Evolutionary conservation across 306 rosid species (phyloP).

Genomic region (Medicago ruthenica): DNA sequence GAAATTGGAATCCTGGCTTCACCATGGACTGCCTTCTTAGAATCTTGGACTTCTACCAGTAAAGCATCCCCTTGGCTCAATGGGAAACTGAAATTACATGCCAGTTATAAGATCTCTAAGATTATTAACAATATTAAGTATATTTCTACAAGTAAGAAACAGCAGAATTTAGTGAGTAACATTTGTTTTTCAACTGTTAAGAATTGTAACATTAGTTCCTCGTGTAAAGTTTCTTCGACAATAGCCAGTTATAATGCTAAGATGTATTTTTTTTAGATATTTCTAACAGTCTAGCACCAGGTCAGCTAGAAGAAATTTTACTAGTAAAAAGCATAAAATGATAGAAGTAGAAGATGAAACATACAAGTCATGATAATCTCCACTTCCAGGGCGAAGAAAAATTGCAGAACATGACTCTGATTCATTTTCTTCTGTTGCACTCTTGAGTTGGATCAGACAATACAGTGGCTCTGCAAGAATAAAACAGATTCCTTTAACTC

Average conservation of each 20-base stretch:
- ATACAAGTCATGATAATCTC: slow-evolving; percentile 91
- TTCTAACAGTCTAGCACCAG: slow-evolving; percentile 32
- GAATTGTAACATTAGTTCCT: background rate
- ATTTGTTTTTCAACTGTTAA: slow-evolving; percentile 30
- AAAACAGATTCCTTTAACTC: slow-evolving; percentile 26
- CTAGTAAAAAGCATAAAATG: background rate
- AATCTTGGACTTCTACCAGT: slow-evolving; percentile 78
- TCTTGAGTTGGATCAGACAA: slow-evolving; percentile 80
- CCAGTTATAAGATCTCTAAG: slow-evolving; percentile 30
- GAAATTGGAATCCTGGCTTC: slow-evolving; percentile 78
- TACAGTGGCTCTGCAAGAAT: slow-evolving; percentile 74
- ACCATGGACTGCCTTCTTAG: slow-evolving; percentile 74
- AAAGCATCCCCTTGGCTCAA: slow-evolving; percentile 90
- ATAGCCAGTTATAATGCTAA: slow-evolving; percentile 27
- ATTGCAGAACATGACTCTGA: slow-evolving; percentile 64
- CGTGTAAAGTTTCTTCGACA: slow-evolving; percentile 4
- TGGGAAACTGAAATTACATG: slow-evolving; percentile 76
- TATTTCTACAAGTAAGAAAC: slow-evolving; percentile 35
- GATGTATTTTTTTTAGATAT: slow-evolving; percentile 18
- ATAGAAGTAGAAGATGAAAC: slow-evolving; percentile 42
- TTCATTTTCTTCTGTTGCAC: slow-evolving; percentile 73
- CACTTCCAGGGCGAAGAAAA: slow-evolving; percentile 74
- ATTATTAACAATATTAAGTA: background rate
- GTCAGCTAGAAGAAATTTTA: slow-evolving; percentile 29
- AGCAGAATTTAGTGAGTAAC: background rate